Conservation (phyloP, 2,329 filamentous ascomycete genomes). For the Botrytis galanthina region DNA sequence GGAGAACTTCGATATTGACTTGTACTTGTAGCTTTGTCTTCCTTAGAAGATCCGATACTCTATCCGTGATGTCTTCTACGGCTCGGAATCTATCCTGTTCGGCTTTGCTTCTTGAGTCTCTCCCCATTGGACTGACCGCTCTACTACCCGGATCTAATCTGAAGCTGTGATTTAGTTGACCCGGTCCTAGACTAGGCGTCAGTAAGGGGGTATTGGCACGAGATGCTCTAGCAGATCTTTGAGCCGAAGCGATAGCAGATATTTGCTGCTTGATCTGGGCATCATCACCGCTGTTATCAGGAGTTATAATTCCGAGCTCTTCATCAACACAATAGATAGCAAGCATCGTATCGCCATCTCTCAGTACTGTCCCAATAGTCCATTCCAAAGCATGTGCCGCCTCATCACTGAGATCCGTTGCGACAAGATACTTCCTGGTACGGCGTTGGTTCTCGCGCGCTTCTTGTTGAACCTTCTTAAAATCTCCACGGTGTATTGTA, state of each 20-base stretch:
- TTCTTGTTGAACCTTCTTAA: constrained; percentile 69
- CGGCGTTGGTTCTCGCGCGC: constrained; percentile 76
- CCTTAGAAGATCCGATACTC: constrained; percentile 78
- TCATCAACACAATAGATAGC: constrained; percentile 94
- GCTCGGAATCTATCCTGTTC: constrained; percentile 80
- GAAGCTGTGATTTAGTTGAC: constrained; percentile 29
- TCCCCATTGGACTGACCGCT: constrained; percentile 38
- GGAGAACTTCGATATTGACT: constrained; percentile 92
- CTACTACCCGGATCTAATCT: constrained; percentile 30
- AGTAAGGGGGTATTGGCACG: constrained; percentile 30
- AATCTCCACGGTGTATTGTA: constrained; percentile 89
- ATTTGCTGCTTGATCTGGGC: constrained; percentile 73
- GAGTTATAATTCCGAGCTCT: constrained; percentile 60
- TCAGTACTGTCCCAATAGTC: constrained; percentile 92
- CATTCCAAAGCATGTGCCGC: constrained; percentile 94
- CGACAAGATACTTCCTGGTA: constrained; percentile 89
- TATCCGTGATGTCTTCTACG: constrained; percentile 78
- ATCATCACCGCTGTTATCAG: constrained; percentile 52
- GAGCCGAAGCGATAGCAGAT: constrained; percentile 63
- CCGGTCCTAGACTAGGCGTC: constrained; percentile 24
- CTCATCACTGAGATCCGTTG: constrained; percentile 91
- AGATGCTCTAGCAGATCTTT: constrained; percentile 35
- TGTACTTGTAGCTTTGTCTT: constrained; percentile 92
- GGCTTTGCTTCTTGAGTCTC: constrained; percentile 53
- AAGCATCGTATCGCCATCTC: constrained; percentile 90